These are phyloP conservation scores for Penicillium chermesinum DNA, from an alignment of 495 filamentous ascomycete genomes.

Conservation along the genomic window DNA sequence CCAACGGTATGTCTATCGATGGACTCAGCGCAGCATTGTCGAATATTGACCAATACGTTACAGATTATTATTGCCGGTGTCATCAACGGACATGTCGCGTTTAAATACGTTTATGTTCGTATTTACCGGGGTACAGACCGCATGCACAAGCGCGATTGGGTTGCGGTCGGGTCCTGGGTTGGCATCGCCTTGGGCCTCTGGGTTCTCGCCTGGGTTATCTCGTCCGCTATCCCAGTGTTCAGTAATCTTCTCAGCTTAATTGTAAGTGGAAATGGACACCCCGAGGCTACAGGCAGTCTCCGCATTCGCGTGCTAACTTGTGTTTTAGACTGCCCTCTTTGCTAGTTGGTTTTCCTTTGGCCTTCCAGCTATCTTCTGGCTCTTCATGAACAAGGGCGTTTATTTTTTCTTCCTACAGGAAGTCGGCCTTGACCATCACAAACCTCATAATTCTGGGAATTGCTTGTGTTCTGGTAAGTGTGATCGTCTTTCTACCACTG, in stretches of 20 bases:
- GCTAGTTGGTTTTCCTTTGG: constrained; percentile 42
- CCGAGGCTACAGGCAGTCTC: too few species aligned
- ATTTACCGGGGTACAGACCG: constrained; percentile 54
- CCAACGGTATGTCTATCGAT: constrained; percentile 60
- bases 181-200: constrained; percentile 53
- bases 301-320: constrained; percentile 1
- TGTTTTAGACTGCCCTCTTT: constrained; percentile 28
- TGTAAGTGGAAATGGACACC: too few species aligned
- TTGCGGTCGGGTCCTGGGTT: constrained; percentile 50
- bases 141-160: constrained; percentile 56
- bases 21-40: not conserved
- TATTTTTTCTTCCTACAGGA: constrained; percentile 17
- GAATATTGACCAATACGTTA: constrained; percentile 5
- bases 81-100: constrained; percentile 61
- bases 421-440: constrained; percentile 28
- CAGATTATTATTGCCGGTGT: constrained; percentile 55
- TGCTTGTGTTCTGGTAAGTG: constrained; percentile 12
- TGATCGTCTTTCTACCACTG: not conserved
- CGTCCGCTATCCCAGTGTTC: constrained; percentile 69
- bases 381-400: constrained; percentile 31
- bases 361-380: constrained; percentile 34
- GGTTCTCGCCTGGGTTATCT: constrained; percentile 65
- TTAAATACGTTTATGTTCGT: constrained; percentile 63
- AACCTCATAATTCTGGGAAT: constrained; percentile 27
- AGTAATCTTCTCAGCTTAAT: constrained; percentile 55